Evolutionary conservation across 148 eudicot species (phyloP), one percentile per base, ranked within the genome.

Genomic region (Drosera capensis): DNA sequence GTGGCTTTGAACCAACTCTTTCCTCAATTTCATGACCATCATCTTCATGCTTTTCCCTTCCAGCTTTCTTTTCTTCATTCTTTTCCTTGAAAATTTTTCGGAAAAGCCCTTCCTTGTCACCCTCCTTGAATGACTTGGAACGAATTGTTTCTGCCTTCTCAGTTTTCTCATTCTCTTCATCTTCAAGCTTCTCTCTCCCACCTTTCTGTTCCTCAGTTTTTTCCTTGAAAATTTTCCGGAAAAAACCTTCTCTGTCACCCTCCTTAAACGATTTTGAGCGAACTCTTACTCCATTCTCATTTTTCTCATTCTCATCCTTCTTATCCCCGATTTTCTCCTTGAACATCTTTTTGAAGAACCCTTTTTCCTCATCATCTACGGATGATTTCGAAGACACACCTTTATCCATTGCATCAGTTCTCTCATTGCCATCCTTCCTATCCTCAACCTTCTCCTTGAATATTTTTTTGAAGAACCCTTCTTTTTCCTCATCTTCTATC

Each of bases 371-470:
- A 58, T 59, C 64, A 31, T 65, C 69, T 19, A 16, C 38, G 8
- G 55, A 51, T 51, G 25, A 23, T 51, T 44, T 38, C 17, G 55
- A 51, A 14, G 38, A 40, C n/a, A 17, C 31, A 51, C 25, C 44
- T 48, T 38, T 48, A 18, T 51, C 45, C 7, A 20, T 22, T 41
- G 41, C 74, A 22, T 65, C 79, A 30, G 58, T 68, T 61, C 63
- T 67, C 45, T 71, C 87, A 64, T 29, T 46, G 7, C 68, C 79
- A 59, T 86, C 96, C 58, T 71, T 86, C 63, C 66, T 82, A 38
- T 79, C 94, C 51, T 80, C 95, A 47, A 54, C 55, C 67, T 86
- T 86, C 26, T 88, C 97, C 80, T 84, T 88, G 19, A 83, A 83
- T 26, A 83, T 50, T 60, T 76, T 75, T 35, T 53, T 59, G 49